phyloP scores from a whole-genome alignment of 2,329 filamentous ascomycete species.

The Teratosphaeria nubilosa region DNA sequence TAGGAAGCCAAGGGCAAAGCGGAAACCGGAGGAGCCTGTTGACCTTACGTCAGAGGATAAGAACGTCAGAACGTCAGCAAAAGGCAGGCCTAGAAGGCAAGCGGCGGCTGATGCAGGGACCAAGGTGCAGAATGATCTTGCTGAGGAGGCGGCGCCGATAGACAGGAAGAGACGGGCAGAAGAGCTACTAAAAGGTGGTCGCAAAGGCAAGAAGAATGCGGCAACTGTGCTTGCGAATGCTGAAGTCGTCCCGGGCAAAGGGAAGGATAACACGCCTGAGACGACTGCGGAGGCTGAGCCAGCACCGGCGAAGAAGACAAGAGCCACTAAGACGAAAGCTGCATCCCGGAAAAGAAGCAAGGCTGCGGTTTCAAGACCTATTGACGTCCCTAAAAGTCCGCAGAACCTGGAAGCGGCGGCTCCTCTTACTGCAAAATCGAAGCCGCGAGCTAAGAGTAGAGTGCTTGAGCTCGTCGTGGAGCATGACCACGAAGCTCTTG shows the following conservation, averaged over 20 bases:
- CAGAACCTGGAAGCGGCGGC: not conserved
- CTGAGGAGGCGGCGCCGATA: constrained; percentile 14
- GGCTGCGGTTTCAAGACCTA: not conserved
- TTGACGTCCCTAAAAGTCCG: not conserved
- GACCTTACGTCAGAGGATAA: not conserved
- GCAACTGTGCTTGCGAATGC: not conserved
- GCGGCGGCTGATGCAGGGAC: constrained; percentile 14
- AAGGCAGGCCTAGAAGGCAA: constrained; percentile 12
- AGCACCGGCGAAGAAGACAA: not conserved
- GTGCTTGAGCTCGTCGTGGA: not conserved
- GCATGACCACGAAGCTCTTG: not conserved
- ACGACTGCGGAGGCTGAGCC: constrained; percentile 2
- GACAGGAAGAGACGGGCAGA: constrained; percentile 1
- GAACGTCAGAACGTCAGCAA: not conserved
- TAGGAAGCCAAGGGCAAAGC: constrained; percentile 3
- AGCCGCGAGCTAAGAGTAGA: not conserved
- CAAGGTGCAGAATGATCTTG: constrained; percentile 14
- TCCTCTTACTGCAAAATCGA: not conserved
- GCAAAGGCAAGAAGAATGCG: not conserved
- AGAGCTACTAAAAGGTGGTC: not conserved
- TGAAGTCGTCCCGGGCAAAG: not conserved
- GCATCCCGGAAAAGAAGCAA: not conserved
- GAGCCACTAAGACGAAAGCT: not conserved
- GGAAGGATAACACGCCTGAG: constrained; percentile 1
- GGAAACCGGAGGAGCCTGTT: not conserved